phyloP scores from a whole-genome alignment of 768 basidiomycete species.

The Lyophyllum atratum region DNA sequence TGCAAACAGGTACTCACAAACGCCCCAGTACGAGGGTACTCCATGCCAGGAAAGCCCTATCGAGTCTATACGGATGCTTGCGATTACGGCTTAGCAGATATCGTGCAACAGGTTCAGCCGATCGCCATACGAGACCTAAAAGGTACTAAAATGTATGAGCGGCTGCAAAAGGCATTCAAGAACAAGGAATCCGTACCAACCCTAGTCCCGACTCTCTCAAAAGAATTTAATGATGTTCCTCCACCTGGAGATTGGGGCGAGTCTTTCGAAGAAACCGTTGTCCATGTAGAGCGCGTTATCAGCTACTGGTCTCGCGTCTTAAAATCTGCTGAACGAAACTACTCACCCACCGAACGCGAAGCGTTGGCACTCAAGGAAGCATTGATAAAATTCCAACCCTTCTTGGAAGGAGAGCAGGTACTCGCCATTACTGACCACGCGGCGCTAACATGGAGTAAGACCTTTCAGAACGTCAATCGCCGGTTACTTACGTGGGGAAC shows the following conservation, averaged over 20 bases:
- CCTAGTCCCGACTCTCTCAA: constrained; percentile 18
- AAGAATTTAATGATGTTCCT: constrained; percentile 18
- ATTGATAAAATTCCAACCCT: no score
- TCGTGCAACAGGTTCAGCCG: constrained; percentile 35
- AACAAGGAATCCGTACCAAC: constrained; percentile 19
- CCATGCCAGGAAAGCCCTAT: no score
- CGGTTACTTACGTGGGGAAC: neutral
- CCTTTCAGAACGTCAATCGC: constrained; percentile 17
- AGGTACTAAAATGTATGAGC: constrained; percentile 29
- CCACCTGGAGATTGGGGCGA: constrained; percentile 21
- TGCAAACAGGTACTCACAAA: no score
- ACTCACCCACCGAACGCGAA: no score
- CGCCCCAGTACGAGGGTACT: no score
- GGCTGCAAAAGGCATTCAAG: constrained; percentile 21
- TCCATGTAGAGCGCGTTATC: constrained; percentile 32
- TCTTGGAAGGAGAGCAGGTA: constrained; percentile 36
- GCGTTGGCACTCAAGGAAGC: no score
- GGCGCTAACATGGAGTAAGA: constrained; percentile 35
- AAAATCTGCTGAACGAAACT: no score
- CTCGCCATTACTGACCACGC: constrained; percentile 31
- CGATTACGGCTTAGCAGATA: no score
- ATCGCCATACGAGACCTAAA: constrained; percentile 26
- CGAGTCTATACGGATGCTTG: no score
- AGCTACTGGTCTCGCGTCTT: constrained; percentile 28
- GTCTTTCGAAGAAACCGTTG: constrained; percentile 28